A percentile compares a stretch with the other conserved stretches of the same genome.
phyloP scores from a whole-genome alignment of 2,329 filamentous ascomycete genomes.

The Monosporascus sp. region DNA sequence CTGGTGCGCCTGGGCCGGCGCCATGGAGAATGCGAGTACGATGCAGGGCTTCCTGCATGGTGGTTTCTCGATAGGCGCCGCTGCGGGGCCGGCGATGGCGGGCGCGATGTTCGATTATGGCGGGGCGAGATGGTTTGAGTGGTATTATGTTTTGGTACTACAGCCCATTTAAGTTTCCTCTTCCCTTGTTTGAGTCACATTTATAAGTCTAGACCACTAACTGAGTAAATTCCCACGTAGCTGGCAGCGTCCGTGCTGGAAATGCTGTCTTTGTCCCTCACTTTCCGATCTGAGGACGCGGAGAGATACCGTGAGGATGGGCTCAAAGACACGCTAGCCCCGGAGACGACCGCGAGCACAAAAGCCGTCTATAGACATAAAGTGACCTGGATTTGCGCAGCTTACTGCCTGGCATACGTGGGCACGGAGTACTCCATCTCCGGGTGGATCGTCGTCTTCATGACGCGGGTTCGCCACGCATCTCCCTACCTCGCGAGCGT shows the following conservation, averaged over 20 bases:
- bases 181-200: too few species aligned
- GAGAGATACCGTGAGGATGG: constrained; percentile 24
- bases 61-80: constrained; percentile 33
- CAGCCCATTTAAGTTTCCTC: background rate
- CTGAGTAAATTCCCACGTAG: background rate
- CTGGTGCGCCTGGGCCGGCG: constrained; percentile 41
- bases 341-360: background rate
- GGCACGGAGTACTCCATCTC: constrained; percentile 40
- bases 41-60: constrained; percentile 37
- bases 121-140: constrained; percentile 29
- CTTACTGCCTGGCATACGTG: constrained; percentile 39
- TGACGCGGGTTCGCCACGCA: constrained; percentile 33
- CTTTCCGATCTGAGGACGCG: constrained; percentile 33
- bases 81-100: constrained; percentile 31
- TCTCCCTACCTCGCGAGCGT: constrained; percentile 32
- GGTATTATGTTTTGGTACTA: constrained; percentile 35
- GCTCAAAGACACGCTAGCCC: background rate
- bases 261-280: constrained; percentile 23
- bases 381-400: constrained; percentile 36
- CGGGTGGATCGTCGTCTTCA: constrained; percentile 42
- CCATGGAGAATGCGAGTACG: constrained; percentile 33
- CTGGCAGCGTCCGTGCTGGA: constrained; percentile 15
- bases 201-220: too few species aligned
- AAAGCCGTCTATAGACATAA: constrained; percentile 23
- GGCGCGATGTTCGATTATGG: constrained; percentile 24